Evolutionary conservation across 345 rosid genomes (phyloP), one percentile per base, ranked within the genome.

Genomic region (Eucalyptus marginata): DNA sequence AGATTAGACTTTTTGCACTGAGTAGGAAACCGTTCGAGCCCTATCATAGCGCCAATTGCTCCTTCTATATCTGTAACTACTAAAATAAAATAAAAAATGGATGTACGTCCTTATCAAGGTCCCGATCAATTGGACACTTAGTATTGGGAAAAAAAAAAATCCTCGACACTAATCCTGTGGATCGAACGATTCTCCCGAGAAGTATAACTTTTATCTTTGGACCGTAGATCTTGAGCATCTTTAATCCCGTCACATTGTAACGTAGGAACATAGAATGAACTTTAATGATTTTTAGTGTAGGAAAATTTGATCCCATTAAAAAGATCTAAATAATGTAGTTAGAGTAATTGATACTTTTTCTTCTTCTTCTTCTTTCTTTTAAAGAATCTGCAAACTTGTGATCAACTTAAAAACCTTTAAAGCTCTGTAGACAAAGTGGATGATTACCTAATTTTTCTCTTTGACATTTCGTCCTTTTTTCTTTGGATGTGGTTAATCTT

Each of bases 161-260:
- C 17, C 68, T 62, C 17, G 4, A 27, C 31, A 29, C 31, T 62
- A 62, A 62, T 11, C 31, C 68, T 62, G 13, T 29, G 33, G 31
- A 29, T 12, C 0, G 33, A 62, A 62, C 2, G 8, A 62, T 29
- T 62, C 68, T 13, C 33, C 33, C 33, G 7, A 13, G 2, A 29
- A 62, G 0, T 3, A 62, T 6, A 29, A 29, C 33, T 27, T 27
- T 29, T 27, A 13, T 62, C 33, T 62, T 62, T 27, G 4, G 8
- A 62, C 1, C 0, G 33, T 12, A 27, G 7, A 62, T 62, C 4
- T 27, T 27, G 0, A 3, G 17, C 4, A 1, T 12, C 33, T 27
- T 62, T 62, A 62, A 62, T 62, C 8, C 33, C 68, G 13, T 29
- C 16, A 62, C 29, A 62, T 62, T 27, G 31, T 29, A 27, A 62